Conservation (phyloP, 306 rosid genomes). For the Dalbergia oliveri region DNA sequence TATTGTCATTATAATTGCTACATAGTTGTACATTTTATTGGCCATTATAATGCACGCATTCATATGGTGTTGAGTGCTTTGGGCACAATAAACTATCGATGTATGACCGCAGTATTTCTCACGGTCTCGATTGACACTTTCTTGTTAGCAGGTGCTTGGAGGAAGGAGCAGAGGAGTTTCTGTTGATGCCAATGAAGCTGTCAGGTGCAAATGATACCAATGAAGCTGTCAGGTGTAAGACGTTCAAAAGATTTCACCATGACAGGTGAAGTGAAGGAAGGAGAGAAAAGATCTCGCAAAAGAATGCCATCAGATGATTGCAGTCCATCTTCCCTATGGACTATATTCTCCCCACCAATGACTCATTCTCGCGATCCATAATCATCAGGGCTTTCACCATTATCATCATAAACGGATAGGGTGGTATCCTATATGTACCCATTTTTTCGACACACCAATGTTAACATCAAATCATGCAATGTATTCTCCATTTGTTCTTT, state of each 20-base stretch:
- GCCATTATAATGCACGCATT: neutral
- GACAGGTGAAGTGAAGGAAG: conserved; percentile 67
- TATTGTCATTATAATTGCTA: neutral
- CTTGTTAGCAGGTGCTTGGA: conserved; percentile 73
- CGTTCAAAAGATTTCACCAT: conserved; percentile 74
- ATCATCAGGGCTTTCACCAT: conserved; percentile 16
- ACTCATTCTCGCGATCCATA: conserved; percentile 55
- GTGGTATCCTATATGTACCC: conserved; percentile 26
- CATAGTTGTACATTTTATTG: too few relatives aligned
- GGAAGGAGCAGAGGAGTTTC: conserved; percentile 96
- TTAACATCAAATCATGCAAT: conserved; percentile 24
- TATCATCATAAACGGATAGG: conserved; percentile 42
- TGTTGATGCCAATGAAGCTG: conserved; percentile 85
- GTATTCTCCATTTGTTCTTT: conserved; percentile 21
- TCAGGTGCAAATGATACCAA: conserved; percentile 95
- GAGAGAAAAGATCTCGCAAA: conserved; percentile 47
- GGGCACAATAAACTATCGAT: neutral
- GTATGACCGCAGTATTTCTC: too few relatives aligned
- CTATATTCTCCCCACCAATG: conserved; percentile 40
- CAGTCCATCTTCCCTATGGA: conserved; percentile 1
- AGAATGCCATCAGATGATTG: conserved; percentile 58
- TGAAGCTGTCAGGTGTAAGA: conserved; percentile 81
- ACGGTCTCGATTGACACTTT: neutral
- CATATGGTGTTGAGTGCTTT: neutral
- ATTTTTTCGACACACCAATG: conserved; percentile 35